phyloP scores from a whole-genome alignment of 2,329 filamentous ascomycete genomes.

The Colletotrichum neosansevieriae region DNA sequence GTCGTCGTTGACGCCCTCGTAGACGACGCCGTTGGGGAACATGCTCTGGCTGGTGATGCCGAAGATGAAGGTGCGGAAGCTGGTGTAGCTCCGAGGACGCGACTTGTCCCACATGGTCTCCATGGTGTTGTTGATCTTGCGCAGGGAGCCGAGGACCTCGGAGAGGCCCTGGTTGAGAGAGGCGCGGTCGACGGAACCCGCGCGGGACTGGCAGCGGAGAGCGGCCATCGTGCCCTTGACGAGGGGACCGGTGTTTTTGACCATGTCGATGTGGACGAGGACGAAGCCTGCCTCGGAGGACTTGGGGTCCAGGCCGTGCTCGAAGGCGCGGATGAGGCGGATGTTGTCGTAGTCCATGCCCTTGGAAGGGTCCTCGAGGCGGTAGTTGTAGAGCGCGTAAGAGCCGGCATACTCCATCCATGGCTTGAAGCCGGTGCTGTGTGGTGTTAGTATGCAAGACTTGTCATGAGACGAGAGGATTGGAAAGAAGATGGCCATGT shows the following conservation, averaged over 20 bases:
- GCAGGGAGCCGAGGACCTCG: slow-evolving; percentile 72
- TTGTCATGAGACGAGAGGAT: not conserved
- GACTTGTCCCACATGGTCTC: slow-evolving; percentile 93
- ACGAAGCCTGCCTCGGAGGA: slow-evolving; percentile 96
- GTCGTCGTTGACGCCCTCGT: slow-evolving; percentile 81
- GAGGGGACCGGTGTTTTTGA: slow-evolving; percentile 83
- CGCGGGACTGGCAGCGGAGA: slow-evolving; percentile 55
- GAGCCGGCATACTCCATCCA: slow-evolving; percentile 89
- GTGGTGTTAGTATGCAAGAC: slow-evolving; percentile 3
- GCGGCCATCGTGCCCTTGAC: slow-evolving; percentile 78
- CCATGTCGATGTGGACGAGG: slow-evolving; percentile 97
- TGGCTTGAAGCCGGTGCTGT: slow-evolving; percentile 79
- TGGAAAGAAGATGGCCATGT: not conserved
- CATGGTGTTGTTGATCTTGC: slow-evolving; percentile 82
- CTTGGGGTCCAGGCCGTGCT: slow-evolving; percentile 85
- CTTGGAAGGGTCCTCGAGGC: slow-evolving; percentile 64
- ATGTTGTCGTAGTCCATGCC: slow-evolving; percentile 76
- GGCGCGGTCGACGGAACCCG: slow-evolving; percentile 41
- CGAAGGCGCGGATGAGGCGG: slow-evolving; percentile 89
- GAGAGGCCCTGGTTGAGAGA: slow-evolving; percentile 73
- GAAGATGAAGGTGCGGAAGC: slow-evolving; percentile 96
- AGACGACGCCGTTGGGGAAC: slow-evolving; percentile 93
- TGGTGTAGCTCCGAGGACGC: slow-evolving; percentile 84
- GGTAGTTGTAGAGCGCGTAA: slow-evolving; percentile 78
- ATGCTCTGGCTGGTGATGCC: slow-evolving; percentile 93